phyloP scores from a whole-genome alignment of 768 basidiomycete genomes.

The Hygrophorus russula region DNA sequence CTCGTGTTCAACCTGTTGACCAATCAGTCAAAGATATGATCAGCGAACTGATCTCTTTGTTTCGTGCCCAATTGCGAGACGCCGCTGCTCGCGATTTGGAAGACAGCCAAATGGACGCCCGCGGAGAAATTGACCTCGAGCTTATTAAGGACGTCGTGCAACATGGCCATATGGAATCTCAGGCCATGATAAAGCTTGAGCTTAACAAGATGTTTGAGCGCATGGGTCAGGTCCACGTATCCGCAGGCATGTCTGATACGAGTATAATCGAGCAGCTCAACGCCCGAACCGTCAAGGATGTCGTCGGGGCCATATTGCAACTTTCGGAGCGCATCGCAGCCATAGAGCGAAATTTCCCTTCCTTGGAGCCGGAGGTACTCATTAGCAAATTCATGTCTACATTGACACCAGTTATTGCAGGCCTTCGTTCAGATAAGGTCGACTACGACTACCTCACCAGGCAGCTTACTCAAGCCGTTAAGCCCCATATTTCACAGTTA shows the following conservation, averaged over 20 bases:
- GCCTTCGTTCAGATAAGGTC: constrained; percentile 52
- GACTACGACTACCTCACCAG: constrained; percentile 72
- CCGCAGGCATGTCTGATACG: constrained; percentile 20
- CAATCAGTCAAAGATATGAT: constrained; percentile 51
- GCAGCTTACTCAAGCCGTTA: constrained; percentile 73
- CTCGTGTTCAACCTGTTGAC: constrained; percentile 18
- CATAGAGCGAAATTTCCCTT: constrained; percentile 31
- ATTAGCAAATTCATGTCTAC: constrained; percentile 48
- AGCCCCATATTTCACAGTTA: constrained; percentile 80
- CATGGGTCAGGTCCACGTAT: constrained; percentile 17
- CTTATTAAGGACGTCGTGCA: constrained; percentile 60
- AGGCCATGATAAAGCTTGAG: constrained; percentile 47
- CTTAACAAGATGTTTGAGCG: constrained; percentile 38
- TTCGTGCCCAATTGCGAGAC: constrained; percentile 57
- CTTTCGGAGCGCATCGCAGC: constrained; percentile 47
- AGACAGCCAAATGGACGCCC: constrained; percentile 57
- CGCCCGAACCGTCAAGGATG: constrained; percentile 42
- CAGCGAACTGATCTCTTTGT: constrained; percentile 52
- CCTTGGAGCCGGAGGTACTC: constrained; percentile 46
- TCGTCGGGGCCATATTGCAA: constrained; percentile 50
- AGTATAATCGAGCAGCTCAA: constrained; percentile 47
- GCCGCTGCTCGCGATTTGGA: constrained; percentile 46
- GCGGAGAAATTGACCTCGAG: constrained; percentile 71
- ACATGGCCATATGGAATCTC: constrained; percentile 52
- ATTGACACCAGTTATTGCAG: constrained; percentile 48